These are phyloP conservation scores for Globisporangium middletonii DNA, from an alignment of 352 stramenopile species.

Conservation along the genomic window DNA sequence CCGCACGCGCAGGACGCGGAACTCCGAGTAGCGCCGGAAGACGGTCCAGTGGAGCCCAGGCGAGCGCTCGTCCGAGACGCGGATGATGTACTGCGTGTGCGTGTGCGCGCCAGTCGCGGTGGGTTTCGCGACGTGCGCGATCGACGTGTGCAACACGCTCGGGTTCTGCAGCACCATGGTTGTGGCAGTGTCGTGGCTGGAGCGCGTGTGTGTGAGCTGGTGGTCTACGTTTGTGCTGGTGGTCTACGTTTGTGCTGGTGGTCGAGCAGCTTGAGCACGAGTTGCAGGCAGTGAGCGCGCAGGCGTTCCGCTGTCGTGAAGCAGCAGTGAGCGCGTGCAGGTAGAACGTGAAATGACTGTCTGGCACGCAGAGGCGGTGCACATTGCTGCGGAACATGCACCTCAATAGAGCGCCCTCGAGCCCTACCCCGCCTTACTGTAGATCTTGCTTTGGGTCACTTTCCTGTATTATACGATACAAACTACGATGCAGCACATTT, in stretches of 20 bases:
- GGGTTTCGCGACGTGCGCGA: constrained; percentile 74
- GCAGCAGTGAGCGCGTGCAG: background rate
- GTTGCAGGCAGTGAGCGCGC: background rate
- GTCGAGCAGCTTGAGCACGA: background rate
- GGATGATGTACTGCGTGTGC: constrained; percentile 80
- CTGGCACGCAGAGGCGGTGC: background rate
- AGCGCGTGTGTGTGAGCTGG: background rate
- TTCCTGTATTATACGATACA: too few species aligned
- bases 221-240: background rate
- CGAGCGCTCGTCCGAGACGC: constrained; percentile 76
- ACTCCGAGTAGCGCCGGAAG: constrained; percentile 83
- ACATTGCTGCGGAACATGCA: background rate
- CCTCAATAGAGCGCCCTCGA: background rate
- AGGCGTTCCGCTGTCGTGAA: background rate
- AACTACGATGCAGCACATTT: too few species aligned
- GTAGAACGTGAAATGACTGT: background rate
- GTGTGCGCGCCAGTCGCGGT: constrained; percentile 47
- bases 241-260: background rate
- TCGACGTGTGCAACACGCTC: constrained; percentile 70
- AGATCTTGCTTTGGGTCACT: too few species aligned
- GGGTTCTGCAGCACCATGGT: constrained; percentile 18
- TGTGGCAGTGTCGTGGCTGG: background rate
- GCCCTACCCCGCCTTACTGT: too few species aligned
- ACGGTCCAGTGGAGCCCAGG: constrained; percentile 72
- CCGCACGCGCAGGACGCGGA: constrained; percentile 61